Base-by-base conservation (phyloP, 495 filamentous ascomycete species). In the Penicillium waksmanii region DNA sequence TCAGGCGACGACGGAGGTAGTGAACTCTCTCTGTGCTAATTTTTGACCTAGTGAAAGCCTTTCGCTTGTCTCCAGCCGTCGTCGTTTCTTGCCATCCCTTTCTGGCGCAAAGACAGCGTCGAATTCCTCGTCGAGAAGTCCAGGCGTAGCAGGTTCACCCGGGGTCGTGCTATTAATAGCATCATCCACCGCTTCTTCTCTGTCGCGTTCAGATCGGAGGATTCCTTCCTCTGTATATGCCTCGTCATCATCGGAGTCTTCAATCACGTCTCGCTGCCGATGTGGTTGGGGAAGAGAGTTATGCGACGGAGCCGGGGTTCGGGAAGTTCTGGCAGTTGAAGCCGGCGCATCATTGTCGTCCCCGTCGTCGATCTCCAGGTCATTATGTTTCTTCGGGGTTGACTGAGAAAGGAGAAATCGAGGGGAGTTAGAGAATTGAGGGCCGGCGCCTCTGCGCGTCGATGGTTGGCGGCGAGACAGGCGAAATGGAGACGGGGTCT, bases 361-460 rank as follows among this genome's bases (percentile, higher is more conserved):
- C n/a, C 58, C 62, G 23, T 72, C 63, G 19, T 67, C 66, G 21
- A 66, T 63, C 3, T 73, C 67, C 3, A 60, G 13, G 36, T 67
- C 62, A 38, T 60, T 48, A 1, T 54, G n/a, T 10, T 35, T 21
- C 19, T 38, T 58, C 17, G 57, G 53, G 36, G 51, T 66, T 13
- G 53, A 67, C 43, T 64, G 72, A 10, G 72, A 78, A 8, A 79
- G 56, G 3, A 77, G 52, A 33, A 80, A 80, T 10, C 76, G 74
- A 17, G 76, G 77, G 1, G 76, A 75, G 3, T 73, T 72, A 0
- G 77, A 76, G 55, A 80, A 80, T 40, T 78, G 76, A 5, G 74
- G 64, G 19, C 71, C 68, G 23, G 63, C 60, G 43, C 44, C 70
- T 57, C 63, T 61, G 47, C 68, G 69, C 52, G 73, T 58, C 34